Base-by-base conservation (phyloP, 306 rosid genomes). In the Cicer chorassanicum region DNA sequence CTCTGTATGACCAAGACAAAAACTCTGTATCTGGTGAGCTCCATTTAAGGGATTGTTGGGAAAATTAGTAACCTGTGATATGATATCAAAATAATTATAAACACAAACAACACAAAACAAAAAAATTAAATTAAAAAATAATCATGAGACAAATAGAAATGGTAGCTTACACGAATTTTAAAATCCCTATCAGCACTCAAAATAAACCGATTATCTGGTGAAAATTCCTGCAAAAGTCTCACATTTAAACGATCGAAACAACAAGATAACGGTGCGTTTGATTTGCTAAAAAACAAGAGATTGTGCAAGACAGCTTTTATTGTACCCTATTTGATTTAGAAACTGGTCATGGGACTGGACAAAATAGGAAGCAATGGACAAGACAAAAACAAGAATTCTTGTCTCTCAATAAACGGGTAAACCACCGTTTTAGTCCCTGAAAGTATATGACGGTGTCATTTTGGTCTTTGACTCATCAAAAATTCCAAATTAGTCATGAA, bases 1-100 rank as follows among this genome's bases (percentile, higher is more conserved):
- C 99, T 94, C 95, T 38, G 96, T 85, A 84, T 94, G 99, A 81
- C 95, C 96, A 64, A 94, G 96, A 80, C 93, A 92, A 84, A 90
- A 89, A 76, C 96, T 89, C 69, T 92, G 96, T 81, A 92, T 92
- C 88, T 88, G 87, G 61, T 88, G 97, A 81, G 90, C 96, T 82
- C 91, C 97, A 82, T 84, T 77, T 71, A 88, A 70, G 8, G 90
- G 93, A 36, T 90, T 87, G 39, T 72, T 85, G 64, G 96, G 96
- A 73, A 94, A 88, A 69, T 75, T 80, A 68, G 90, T 88, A 51
- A 88, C 96, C 97, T 91, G 82, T 49, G 56, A 84, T 21, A 42
- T 41, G 41, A 85, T 16, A 39, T 63, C 65, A 63, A 57, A n/a
- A 73, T 44, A 61, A 43, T 46, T 44, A 50, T 14, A 64, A 8